Base-by-base conservation (phyloP, 2,329 filamentous ascomycete genomes). In the Huntiella abstrusa region DNA sequence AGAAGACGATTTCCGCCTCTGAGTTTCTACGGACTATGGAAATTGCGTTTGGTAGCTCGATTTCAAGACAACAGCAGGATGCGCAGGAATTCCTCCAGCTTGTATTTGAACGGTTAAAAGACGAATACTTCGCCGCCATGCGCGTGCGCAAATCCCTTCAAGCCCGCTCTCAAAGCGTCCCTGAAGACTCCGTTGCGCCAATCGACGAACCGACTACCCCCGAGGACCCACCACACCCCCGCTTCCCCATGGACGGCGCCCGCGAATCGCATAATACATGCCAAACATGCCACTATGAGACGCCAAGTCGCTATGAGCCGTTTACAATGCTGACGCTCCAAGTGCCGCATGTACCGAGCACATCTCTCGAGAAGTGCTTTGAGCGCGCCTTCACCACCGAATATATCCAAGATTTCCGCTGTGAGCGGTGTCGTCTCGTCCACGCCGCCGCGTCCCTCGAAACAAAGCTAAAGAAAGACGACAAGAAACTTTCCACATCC, bases 61-160 rank as follows among this genome's bases (percentile, higher is more conserved):
- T 98, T 55, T 95, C 83, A 58, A 73, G 88, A 46, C 85, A 91
- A 58, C 91, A 98, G 62, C 91, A 98, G 62, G 91, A 98, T 64
- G 91, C 91, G 8, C 91, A 98, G 58, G 91, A 98, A 60, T 95
- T 98, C 52, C 64, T 98, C 47, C 91, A 98, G 63, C 80, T 96
- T 43, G 80, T 98, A 10, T 82, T 85, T 2, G 88, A 98, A 64
- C 73, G 88, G 45, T 67, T 98, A 47, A 86, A 84, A 56, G 91
- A 98, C 57, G 91, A 98, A 62, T 94, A 95, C 56, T 79, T 92
- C 58, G 86, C 86, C 3, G 86, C 85, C 1, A 71, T 74, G 55
- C 74, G 80, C 57, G 86, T 84, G 5, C 46, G 43, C 32, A 46
- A 28, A 2, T 28, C 22, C 22, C 22, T 28, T 28, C 43, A 39